These are phyloP conservation scores for Mucor sp. DNA, from an alignment of 371 early-diverging fungal genomes.

Conservation along the genomic window DNA sequence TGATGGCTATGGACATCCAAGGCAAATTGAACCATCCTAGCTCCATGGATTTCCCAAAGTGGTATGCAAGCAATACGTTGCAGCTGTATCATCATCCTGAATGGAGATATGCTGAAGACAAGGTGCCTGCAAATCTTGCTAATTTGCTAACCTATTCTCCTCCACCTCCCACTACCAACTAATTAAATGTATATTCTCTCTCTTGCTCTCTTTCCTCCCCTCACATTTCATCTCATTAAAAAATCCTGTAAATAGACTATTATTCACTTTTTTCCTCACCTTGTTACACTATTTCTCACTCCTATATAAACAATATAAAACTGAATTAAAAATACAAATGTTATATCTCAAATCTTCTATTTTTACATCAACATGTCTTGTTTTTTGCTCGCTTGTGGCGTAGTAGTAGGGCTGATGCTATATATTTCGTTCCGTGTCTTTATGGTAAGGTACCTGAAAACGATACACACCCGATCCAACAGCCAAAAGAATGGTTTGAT, in stretches of 20 bases:
- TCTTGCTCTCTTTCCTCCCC: not conserved
- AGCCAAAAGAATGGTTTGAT: not conserved
- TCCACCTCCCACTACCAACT: not conserved
- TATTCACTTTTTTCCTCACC: not conserved
- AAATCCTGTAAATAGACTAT: not conserved
- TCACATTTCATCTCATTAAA: not conserved
- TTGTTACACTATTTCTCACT: not conserved
- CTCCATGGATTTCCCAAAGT: slow-evolving; percentile 33
- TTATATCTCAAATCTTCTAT: not conserved
- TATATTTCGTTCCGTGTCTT: not conserved
- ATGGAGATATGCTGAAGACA: slow-evolving; percentile 32
- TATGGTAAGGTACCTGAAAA: not conserved
- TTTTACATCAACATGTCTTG: not conserved
- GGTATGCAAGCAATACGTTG: slow-evolving; percentile 29
- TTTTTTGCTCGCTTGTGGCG: not conserved
- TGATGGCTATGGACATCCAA: slow-evolving; percentile 29
- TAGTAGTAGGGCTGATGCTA: not conserved
- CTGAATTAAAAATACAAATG: not conserved
- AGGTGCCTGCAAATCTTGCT: slow-evolving; percentile 23
- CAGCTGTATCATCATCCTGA: slow-evolving; percentile 34
- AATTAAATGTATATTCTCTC: not conserved
- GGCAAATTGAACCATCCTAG: slow-evolving; percentile 28
- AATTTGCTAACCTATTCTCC: slow-evolving; percentile 13
- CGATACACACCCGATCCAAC: not conserved
- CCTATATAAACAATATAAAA: not conserved